These are phyloP conservation scores for Acer campestre DNA, from an alignment of 345 rosid species.

Conservation along the genomic window DNA sequence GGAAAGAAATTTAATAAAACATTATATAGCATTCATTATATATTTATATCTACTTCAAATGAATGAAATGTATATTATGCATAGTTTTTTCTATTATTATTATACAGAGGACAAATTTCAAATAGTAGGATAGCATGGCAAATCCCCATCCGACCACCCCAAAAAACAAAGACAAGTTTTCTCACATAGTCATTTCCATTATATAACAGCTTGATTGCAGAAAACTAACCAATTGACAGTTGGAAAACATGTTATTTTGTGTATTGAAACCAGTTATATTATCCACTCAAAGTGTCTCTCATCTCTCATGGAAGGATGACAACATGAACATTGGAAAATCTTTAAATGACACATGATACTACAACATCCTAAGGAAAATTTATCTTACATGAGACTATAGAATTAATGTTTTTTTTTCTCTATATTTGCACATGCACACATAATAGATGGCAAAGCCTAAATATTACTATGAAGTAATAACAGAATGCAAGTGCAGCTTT, in stretches of 20 bases:
- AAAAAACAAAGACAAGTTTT: background rate
- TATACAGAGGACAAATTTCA: background rate
- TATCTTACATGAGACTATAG: too few species aligned
- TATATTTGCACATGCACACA: too few species aligned
- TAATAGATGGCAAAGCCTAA: too few species aligned
- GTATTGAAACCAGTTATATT: background rate
- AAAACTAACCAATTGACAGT: background rate
- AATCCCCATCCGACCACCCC: background rate
- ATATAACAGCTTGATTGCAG: background rate
- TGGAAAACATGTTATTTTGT: slow-evolving; percentile 3
- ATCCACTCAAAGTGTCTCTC: too few species aligned
- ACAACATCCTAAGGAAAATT: too few species aligned
- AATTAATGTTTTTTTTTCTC: too few species aligned
- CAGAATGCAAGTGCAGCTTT: too few species aligned
- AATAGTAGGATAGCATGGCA: background rate
- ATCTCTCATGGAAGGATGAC: too few species aligned
- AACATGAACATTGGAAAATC: too few species aligned
- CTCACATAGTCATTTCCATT: background rate
- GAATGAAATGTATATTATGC: background rate
- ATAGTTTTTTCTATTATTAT: background rate
- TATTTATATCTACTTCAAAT: background rate
- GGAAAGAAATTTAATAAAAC: slow-evolving; percentile 10
- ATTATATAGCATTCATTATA: background rate
- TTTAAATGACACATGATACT: too few species aligned
- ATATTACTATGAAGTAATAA: too few species aligned